phyloP scores from a whole-genome alignment of 2,329 filamentous ascomycete species.

The Penicillium sp. region DNA sequence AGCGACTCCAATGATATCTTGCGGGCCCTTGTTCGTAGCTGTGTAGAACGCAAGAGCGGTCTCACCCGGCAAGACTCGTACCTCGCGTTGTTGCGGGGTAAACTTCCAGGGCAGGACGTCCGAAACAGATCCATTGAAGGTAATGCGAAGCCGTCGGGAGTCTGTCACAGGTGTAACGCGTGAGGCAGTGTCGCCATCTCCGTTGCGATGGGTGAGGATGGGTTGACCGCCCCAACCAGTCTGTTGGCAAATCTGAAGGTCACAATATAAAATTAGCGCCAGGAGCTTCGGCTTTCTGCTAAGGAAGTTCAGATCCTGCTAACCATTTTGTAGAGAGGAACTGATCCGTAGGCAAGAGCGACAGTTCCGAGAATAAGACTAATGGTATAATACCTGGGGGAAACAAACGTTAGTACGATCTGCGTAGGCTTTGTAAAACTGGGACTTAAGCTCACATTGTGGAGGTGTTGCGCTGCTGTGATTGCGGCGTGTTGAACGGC shows the following conservation, averaged over 20 bases:
- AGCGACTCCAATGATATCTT: conserved; percentile 96
- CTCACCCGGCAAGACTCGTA: conserved; percentile 91
- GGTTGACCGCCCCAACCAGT: conserved; percentile 88
- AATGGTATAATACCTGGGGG: conserved; percentile 64
- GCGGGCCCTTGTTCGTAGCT: conserved; percentile 84
- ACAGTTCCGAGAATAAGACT: conserved; percentile 67
- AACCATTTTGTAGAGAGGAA: conserved; percentile 71
- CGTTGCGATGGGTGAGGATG: conserved; percentile 76
- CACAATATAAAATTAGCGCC: not conserved
- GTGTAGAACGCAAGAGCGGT: conserved; percentile 98
- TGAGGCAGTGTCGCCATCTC: conserved; percentile 68
- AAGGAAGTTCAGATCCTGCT: not conserved
- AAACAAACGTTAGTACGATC: conserved; percentile 3
- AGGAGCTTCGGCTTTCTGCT: not conserved
- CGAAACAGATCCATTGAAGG: conserved; percentile 93
- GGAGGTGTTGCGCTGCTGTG: conserved; percentile 57
- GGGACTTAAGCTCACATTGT: conserved; percentile 50
- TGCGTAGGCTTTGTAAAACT: no score
- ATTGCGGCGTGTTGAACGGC: conserved; percentile 40
- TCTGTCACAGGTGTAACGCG: conserved; percentile 80
- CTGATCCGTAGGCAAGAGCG: conserved; percentile 67
- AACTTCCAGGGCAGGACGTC: conserved; percentile 98
- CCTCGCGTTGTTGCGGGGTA: conserved; percentile 92
- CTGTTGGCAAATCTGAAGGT: conserved; percentile 54
- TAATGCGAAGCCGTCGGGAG: conserved; percentile 86